These are phyloP conservation scores for Infundibulicybe gibba DNA, from an alignment of 768 basidiomycete species.

Conservation along the genomic window DNA sequence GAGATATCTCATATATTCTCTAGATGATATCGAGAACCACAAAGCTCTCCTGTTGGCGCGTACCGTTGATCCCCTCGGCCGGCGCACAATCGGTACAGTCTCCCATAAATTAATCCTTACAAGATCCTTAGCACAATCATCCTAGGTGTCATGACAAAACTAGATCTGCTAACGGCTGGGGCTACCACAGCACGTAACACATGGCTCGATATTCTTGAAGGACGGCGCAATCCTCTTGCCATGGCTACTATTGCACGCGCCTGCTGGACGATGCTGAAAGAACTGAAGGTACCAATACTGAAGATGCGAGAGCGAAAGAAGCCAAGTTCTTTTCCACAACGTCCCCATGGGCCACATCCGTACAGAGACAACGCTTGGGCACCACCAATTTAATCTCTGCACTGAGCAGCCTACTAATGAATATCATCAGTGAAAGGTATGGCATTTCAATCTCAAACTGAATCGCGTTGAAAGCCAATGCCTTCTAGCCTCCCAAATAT, in stretches of 20 bases:
- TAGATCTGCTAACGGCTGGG: conserved; percentile 40
- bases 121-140: background rate
- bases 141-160: conserved; percentile 53
- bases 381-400: conserved; percentile 27
- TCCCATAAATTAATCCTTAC: background rate
- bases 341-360: conserved; percentile 29
- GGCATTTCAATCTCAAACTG: background rate
- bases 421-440: conserved; percentile 28
- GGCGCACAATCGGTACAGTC: conserved; percentile 46
- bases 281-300: conserved; percentile 18
- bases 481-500: conserved; percentile 24
- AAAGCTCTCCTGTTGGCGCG: conserved; percentile 46
- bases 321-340: conserved; percentile 27
- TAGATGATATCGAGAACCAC: conserved; percentile 61
- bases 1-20: background rate
- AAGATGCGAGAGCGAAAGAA: conserved; percentile 30
- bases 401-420: conserved; percentile 30
- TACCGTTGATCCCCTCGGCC: conserved; percentile 40
- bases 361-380: conserved; percentile 26
- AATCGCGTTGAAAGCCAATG: background rate
- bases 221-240: conserved; percentile 31
- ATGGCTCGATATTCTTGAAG: conserved; percentile 43
- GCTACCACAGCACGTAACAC: conserved; percentile 26
- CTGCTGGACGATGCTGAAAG: conserved; percentile 37
- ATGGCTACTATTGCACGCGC: conserved; percentile 41